Evolutionary conservation across 2,329 filamentous ascomycete genomes (phyloP), one percentile per base, ranked within the genome.

Genomic region (Fusarium pilosicola): DNA sequence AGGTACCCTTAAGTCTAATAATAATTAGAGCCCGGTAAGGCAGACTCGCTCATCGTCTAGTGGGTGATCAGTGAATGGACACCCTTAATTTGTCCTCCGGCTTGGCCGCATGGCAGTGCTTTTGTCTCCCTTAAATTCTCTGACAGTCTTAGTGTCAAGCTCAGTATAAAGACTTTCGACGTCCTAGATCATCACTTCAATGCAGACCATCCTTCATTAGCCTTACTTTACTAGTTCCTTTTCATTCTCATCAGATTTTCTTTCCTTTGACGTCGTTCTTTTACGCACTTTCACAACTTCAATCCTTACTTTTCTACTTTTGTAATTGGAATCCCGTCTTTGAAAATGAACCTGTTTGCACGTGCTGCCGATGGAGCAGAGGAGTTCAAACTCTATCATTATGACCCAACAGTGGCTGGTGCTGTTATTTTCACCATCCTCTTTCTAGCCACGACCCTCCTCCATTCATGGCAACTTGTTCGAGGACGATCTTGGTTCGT

Each of bases 401-500:
- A 67, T 2, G 26, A 67, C 1, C 65, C 65, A 2, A 60, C 65
- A 6, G 41, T 67, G 15, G 52, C 10, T 1, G 65, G 65, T 9
- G 62, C 44, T 26, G 65, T 12, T 11, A 26, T 67, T 8, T 67
- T 67, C 12, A 28, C 62, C 0, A 30, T 67, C 10, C 62, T 67
- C 0, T 67, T 60, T 5, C 22, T 51, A 2, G 39, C 20, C 22
- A 67, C 65, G 0, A 67, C 65, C 0, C 17, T 67, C 7, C 2
- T 60, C 1, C 65, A 67, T 1, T n/a, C n/a, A 3, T 67, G 65
- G 65, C 65, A 67, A 30, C 24, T 67, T 4, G 10, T 20, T 7
- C 45, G 45, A 17, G 45, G 26, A 11, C n/a, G 62, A 4, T 67
- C 52, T 5, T 67, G 65, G 65, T 67, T 67, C 4, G 46, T 65